Base-by-base conservation (phyloP, 306 rosid species). In the Lablab purpureus region DNA sequence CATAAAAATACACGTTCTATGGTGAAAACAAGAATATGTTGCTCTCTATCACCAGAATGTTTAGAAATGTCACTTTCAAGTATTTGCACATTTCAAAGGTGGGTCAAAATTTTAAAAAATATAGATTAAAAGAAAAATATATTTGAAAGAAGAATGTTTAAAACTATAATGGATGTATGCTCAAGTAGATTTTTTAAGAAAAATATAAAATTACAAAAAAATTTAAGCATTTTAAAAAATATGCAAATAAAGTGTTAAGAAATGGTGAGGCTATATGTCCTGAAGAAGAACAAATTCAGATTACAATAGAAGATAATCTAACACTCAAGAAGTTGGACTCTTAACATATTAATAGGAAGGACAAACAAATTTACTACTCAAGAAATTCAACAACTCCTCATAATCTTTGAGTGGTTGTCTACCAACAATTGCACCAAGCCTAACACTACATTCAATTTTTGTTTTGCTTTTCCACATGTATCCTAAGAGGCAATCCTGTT, bases 41-140 rank as follows among this genome's bases (percentile, higher is more conserved):
- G 45, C 70, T 15, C 82, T 64, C 30, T 50, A 37, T 23, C 43
- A 77, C 19, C 37, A 64, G 37, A 36, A 63, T 64, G 56, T 62
- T 32, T 22, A 47, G 28, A 58, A 37, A n/a, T 19, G 51, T 9
- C 37, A 1, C 7, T 5, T 13, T 27, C 67, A 59, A 59, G 41
- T 27, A 34, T 27, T 28, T 59, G 37, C 27, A 23, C 63, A 59
- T 27, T 14, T 5, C 64, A 56, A 56, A 56, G 64, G 34, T 56
- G 0, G 32, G 63, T 22, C 23, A 55, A 55, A 55, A 0, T 52
- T 52, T 9, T 1, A 6, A 19, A 52, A 40, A 40, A 40, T 40
- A 40, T 2, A 40, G 2, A 49, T 49, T 49, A 17, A 49, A 49
- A 49, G n/a, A 17, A 17, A 49, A 49, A 5, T 34, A 5, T 47